Evolutionary conservation across 2,329 filamentous ascomycete species (phyloP).

Genomic region (Alternaria sp.): DNA sequence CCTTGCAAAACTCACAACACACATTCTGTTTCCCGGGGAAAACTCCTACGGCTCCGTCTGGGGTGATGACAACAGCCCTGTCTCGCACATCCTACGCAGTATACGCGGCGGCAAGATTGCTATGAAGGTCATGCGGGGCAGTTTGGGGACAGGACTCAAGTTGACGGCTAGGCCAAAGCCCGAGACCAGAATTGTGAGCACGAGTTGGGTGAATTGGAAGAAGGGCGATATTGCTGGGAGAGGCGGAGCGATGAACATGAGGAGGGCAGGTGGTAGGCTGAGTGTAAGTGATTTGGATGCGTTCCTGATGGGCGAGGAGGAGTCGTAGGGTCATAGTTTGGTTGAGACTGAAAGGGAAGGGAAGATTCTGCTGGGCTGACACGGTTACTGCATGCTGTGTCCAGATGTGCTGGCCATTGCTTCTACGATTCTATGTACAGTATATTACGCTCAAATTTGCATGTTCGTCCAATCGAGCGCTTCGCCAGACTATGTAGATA

Average conservation of each 20-base stretch:
- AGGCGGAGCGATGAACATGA: neutral
- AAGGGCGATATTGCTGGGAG: conserved; percentile 1
- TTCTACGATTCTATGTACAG: neutral
- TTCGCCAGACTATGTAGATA: neutral
- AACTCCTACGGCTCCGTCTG: conserved; percentile 51
- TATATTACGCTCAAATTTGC: neutral
- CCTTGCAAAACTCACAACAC: conserved; percentile 47
- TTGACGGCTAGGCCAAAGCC: conserved; percentile 27
- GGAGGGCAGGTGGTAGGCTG: conserved; percentile 10
- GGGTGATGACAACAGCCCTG: conserved; percentile 50
- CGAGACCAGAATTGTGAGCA: conserved; percentile 31
- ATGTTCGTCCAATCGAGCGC: neutral
- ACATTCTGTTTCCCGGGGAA: conserved; percentile 53
- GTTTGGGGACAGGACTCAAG: conserved; percentile 24
- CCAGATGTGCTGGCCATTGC: neutral
- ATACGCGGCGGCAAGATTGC: conserved; percentile 50
- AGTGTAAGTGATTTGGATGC: conserved; percentile 11
- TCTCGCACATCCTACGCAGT: conserved; percentile 49
- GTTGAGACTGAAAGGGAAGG: neutral
- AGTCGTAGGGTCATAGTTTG: neutral
- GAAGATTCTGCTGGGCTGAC: neutral
- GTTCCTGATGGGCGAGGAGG: conserved; percentile 8
- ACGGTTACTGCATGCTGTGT: neutral
- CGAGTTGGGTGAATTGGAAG: conserved; percentile 38
- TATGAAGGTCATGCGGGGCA: conserved; percentile 31